Evolutionary conservation across 164 flowering plant genomes (phyloP), one percentile per base, ranked within the genome.

Genomic region (Liriodendron chinense): DNA sequence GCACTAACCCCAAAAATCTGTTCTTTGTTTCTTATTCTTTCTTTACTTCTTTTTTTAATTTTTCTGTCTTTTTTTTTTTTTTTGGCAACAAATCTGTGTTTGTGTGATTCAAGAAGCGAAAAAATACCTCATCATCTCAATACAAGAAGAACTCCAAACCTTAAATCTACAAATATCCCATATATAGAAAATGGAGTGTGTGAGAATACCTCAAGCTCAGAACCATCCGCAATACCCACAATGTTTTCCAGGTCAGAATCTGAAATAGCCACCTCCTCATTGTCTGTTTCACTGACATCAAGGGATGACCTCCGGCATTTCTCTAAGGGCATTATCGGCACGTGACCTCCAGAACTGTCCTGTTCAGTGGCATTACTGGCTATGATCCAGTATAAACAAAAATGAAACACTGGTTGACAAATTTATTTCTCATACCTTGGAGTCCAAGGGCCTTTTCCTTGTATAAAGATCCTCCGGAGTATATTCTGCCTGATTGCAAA

Each of bases 211-310:
- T 96, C 89, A 63, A 96, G 80, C 72, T 87, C 85, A 62, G 97
- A 88, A 84, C 80, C 84, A 78, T 88, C 82, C 47, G 87, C 89
- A 76, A 84, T 80, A 71, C 99, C 98, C 81, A 96, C 94, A 81
- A 96, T 90, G 24, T 82, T 89, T 70, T 92, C 98, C 78, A 96
- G 82, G 72, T 90, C 97, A 74, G 86, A 77, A 65, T 94, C 97
- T 28, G 97, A 87, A n/a, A 96, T 83, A 50, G 84, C 18, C 65
- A 84, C 88, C 47, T 78, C 75, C 74, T 87, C 94, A 76, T 78
- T 86, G 75, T 90, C 96, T 76, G 65, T 79, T 66, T 78, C 85
- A 73, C 76, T 77, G 68, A 79, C 91, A 80, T 85, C 71, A 47
- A 61, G 25, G 79, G 84, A 71, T 25, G 81, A 68, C 78, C 80